phyloP scores from a whole-genome alignment of 2,329 filamentous ascomycete species.

The Daldinia eschscholtzii region DNA sequence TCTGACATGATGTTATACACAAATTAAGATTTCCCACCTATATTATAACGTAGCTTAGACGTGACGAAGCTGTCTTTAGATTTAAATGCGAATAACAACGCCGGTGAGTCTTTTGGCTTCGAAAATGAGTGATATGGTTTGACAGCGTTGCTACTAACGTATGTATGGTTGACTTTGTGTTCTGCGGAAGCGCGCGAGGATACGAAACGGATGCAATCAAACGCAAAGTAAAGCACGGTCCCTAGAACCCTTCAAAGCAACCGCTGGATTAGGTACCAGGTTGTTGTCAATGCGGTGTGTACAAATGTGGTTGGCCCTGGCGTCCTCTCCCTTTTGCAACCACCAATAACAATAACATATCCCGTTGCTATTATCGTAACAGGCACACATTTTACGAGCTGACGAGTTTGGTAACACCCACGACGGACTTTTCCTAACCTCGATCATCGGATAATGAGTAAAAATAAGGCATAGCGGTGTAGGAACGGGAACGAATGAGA shows the following conservation, averaged over 20 bases:
- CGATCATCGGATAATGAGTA: slow-evolving; percentile 8
- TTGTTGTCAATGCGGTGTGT: neutral
- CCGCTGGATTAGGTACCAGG: too few relatives aligned
- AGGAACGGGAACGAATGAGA: slow-evolving; percentile 26
- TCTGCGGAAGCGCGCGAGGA: neutral
- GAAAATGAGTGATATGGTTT: neutral
- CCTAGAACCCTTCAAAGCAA: neutral
- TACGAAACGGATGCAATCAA: slow-evolving; percentile 10
- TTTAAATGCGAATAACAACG: neutral
- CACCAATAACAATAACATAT: slow-evolving; percentile 15
- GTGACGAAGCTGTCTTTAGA: neutral
- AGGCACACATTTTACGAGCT: slow-evolving; percentile 14
- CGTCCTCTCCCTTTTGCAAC: slow-evolving; percentile 4
- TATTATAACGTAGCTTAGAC: neutral
- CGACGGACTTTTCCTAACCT: neutral
- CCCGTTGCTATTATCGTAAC: neutral
- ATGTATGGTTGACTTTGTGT: neutral
- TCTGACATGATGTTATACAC: neutral
- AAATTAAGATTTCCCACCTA: neutral
- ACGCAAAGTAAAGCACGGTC: slow-evolving; percentile 1
- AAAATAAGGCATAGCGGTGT: slow-evolving; percentile 21
- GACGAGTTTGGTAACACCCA: slow-evolving; percentile 25
- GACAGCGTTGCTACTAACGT: neutral
- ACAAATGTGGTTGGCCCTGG: slow-evolving; percentile 4
- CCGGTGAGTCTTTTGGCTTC: neutral